Evolutionary conservation across 345 rosid species (phyloP).

Genomic region (Odontarrhena argentea): DNA sequence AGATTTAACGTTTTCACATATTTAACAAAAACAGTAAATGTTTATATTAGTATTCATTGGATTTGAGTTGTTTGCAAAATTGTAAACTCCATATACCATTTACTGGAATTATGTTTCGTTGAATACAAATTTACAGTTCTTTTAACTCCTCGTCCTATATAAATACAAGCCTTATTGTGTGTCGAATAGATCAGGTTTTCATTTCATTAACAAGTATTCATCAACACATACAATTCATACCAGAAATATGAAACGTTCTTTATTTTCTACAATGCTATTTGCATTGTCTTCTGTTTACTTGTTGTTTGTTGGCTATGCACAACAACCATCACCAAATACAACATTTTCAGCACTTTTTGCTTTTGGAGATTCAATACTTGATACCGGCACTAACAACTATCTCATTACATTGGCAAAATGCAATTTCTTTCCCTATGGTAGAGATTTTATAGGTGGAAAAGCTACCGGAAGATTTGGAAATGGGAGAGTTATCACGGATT

Average conservation of each 20-base stretch:
- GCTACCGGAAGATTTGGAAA: slow-evolving; percentile 60
- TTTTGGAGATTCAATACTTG: slow-evolving; percentile 61
- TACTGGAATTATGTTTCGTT: neutral
- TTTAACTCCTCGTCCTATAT: neutral
- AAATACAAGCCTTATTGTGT: slow-evolving; percentile 1
- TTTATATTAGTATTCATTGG: neutral
- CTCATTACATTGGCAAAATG: slow-evolving; percentile 38
- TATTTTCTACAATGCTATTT: slow-evolving; percentile 10
- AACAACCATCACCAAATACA: slow-evolving; percentile 2
- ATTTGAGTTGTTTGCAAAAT: neutral
- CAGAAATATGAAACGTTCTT: slow-evolving; percentile 12
- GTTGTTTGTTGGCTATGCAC: slow-evolving; percentile 11
- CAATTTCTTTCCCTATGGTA: slow-evolving; percentile 58
- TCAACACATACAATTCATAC: neutral
- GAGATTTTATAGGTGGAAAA: slow-evolving; percentile 45
- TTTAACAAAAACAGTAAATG: neutral
- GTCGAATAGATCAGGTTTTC: neutral
- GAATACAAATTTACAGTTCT: neutral
- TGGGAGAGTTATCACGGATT: slow-evolving; percentile 56
- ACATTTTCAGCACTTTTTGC: slow-evolving; percentile 11
- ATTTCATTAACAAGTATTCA: neutral
- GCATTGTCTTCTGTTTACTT: slow-evolving; percentile 5
- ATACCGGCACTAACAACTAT: slow-evolving; percentile 59
- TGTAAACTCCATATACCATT: neutral
- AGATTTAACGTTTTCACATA: too few species aligned